phyloP scores from a whole-genome alignment of 2,329 filamentous ascomycete species.

The Pseudodiploospora longispora region DNA sequence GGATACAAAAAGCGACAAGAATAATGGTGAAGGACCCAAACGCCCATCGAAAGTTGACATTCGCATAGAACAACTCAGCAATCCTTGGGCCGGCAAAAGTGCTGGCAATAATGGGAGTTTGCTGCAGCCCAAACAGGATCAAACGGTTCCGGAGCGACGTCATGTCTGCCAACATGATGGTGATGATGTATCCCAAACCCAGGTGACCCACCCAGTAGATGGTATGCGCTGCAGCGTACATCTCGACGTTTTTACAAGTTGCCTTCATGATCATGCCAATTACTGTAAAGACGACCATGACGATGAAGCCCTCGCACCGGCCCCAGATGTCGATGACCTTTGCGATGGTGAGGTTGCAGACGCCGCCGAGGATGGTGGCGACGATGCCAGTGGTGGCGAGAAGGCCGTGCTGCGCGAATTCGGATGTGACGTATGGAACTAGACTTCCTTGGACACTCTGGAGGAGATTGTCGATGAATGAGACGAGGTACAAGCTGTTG shows the following conservation, averaged over 20 bases:
- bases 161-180: constrained; percentile 9
- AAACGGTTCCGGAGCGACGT: constrained; percentile 14
- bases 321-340: constrained; percentile 57
- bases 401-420: constrained; percentile 39
- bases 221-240: constrained; percentile 48
- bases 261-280: constrained; percentile 53
- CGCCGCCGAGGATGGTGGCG: constrained; percentile 40
- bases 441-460: constrained; percentile 13
- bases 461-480: constrained; percentile 29
- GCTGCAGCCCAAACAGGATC: constrained; percentile 33
- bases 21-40: constrained; percentile 58
- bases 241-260: constrained; percentile 33
- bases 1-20: constrained; percentile 47
- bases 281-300: constrained; percentile 40
- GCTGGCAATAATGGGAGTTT: constrained; percentile 35
- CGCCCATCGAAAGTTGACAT: constrained; percentile 46
- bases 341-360: constrained; percentile 52
- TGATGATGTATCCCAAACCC: constrained; percentile 1
- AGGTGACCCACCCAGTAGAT: constrained; percentile 34
- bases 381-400: constrained; percentile 42
- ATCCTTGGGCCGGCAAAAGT: constrained; percentile 36
- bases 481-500: constrained; percentile 30
- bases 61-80: constrained; percentile 28
- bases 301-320: constrained; percentile 47
- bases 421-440: constrained; percentile 34